Evolutionary conservation across 1,284 basidiomycete species (phyloP).

Genomic region (Neotropicomus parvogracilis): DNA sequence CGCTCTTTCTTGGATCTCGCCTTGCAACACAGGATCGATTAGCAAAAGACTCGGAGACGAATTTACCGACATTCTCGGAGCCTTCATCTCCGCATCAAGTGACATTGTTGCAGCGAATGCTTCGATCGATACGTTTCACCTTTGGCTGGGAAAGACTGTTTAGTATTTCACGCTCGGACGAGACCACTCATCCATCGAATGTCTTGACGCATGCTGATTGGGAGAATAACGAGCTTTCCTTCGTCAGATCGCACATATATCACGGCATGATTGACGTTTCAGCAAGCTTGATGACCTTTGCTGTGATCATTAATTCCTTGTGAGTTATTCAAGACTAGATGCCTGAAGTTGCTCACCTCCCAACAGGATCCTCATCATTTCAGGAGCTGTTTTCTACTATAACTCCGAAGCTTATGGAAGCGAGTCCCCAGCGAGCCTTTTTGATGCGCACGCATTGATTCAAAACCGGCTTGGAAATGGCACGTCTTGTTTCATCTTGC

Average conservation of each 20-base stretch:
- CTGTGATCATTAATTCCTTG: conserved; percentile 85
- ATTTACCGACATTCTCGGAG: conserved; percentile 13
- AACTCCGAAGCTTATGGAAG: conserved; percentile 33
- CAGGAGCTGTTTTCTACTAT: conserved; percentile 74
- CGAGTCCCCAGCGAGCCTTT: conserved; percentile 65
- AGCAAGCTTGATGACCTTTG: conserved; percentile 71
- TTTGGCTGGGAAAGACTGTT: conserved; percentile 25
- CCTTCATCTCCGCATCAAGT: not conserved
- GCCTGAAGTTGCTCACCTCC: conserved; percentile 1
- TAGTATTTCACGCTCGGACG: conserved; percentile 20
- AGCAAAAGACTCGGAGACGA: conserved; percentile 18
- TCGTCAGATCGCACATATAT: conserved; percentile 73
- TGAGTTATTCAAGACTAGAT: conserved; percentile 31
- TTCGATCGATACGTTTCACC: conserved; percentile 5
- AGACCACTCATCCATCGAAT: conserved; percentile 19
- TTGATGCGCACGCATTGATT: conserved; percentile 80
- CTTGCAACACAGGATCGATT: conserved; percentile 79
- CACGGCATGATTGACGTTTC: conserved; percentile 73
- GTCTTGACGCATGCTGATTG: conserved; percentile 47
- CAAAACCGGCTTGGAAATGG: conserved; percentile 62
- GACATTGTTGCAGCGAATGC: conserved; percentile 8
- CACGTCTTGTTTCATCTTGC: conserved; percentile 33
- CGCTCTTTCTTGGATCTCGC: conserved; percentile 84
- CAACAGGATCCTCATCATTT: conserved; percentile 65
- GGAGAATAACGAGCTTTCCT: conserved; percentile 64